These are phyloP conservation scores for Penicillium italicum DNA, from an alignment of 2,329 filamentous ascomycete genomes.

Conservation along the genomic window DNA sequence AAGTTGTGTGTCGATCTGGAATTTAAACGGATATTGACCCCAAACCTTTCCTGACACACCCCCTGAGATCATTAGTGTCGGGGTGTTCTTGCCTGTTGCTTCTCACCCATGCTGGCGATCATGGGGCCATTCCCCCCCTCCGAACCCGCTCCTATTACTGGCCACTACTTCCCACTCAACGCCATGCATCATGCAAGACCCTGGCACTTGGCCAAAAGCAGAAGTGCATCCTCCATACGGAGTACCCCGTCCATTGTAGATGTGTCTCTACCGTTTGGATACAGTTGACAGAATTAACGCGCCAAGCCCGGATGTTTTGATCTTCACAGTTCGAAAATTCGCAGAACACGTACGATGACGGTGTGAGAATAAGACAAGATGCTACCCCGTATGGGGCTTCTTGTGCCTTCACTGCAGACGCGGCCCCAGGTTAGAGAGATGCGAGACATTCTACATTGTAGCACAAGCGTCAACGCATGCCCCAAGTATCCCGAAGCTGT, in stretches of 20 bases:
- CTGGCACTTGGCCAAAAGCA: constrained; percentile 1
- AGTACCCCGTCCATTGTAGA: neutral
- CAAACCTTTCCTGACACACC: neutral
- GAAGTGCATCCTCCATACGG: neutral
- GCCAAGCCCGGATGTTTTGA: neutral
- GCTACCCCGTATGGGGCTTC: neutral
- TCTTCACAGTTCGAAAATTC: neutral
- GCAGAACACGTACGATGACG: neutral
- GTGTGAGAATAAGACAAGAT: neutral
- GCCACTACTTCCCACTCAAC: neutral
- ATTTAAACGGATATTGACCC: neutral
- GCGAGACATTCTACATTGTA: neutral
- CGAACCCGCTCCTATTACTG: neutral
- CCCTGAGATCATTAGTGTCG: neutral
- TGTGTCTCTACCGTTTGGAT: neutral
- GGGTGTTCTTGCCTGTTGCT: too few species aligned
- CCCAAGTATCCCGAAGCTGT: constrained; percentile 22
- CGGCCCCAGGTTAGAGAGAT: neutral
- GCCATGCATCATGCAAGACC: neutral
- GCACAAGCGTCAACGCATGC: neutral
- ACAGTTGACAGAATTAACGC: neutral
- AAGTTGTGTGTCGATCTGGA: neutral
- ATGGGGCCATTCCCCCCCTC: neutral
- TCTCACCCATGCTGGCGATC: constrained; percentile 6
- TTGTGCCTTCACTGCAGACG: neutral